A percentile compares a stretch with the other conserved stretches of the same genome.
These are phyloP conservation scores for Tylopilus sp. DNA, from an alignment of 768 basidiomycete species.

Conservation along the genomic window DNA sequence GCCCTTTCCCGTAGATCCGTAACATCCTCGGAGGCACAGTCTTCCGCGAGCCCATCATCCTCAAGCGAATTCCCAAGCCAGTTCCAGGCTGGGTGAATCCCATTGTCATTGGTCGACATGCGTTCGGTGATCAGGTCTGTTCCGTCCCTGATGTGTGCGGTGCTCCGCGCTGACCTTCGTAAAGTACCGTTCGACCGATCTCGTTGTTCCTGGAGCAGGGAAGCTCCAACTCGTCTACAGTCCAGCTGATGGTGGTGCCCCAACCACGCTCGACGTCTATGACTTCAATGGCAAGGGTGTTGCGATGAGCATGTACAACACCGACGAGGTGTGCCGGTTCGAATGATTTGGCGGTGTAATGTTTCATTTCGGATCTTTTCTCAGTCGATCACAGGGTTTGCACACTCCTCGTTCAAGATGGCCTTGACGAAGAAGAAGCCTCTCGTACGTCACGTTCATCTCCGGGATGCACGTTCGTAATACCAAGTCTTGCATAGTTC, in stretches of 20 bases:
- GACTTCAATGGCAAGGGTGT: conserved; percentile 93
- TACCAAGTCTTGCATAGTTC: conserved; percentile 47
- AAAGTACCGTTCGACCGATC: conserved; percentile 92
- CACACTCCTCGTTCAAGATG: conserved; percentile 98
- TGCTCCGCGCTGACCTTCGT: conserved; percentile 3
- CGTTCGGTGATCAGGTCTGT: conserved; percentile 89
- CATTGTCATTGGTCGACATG: conserved; percentile 95
- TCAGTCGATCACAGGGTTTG: conserved; percentile 90
- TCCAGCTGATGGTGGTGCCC: conserved; percentile 69
- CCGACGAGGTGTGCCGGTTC: conserved; percentile 66
- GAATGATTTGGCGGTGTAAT: not conserved
- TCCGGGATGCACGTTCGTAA: conserved; percentile 2
- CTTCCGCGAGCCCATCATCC: conserved; percentile 97
- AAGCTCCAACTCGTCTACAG: conserved; percentile 92
- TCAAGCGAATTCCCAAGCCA: conserved; percentile 85
- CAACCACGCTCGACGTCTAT: conserved; percentile 76
- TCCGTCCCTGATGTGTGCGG: conserved; percentile 6
- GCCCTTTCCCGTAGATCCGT: conserved; percentile 60
- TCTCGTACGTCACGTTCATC: conserved; percentile 42
- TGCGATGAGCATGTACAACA: conserved; percentile 98
- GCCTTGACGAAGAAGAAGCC: conserved; percentile 76
- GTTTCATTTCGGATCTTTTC: not conserved
- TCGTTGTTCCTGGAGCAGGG: conserved; percentile 86
- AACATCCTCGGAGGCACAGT: conserved; percentile 98
- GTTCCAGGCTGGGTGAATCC: conserved; percentile 97